A percentile compares a stretch with the other conserved stretches of the same genome.
phyloP scores from a whole-genome alignment of 1,139 yeast species.

The Debaryomycetaceae sp. region DNA sequence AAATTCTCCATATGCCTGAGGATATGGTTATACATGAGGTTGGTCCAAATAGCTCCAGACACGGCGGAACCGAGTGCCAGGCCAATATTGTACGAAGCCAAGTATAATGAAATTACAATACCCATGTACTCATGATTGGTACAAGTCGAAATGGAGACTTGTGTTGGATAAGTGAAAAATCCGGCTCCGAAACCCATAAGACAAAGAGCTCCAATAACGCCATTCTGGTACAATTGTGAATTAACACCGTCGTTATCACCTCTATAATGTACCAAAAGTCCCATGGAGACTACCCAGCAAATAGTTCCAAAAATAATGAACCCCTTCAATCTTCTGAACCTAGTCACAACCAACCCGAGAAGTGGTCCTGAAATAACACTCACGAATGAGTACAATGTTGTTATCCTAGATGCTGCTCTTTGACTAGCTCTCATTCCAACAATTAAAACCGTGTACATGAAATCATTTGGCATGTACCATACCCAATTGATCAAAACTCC shows the following conservation, averaged over 20 bases:
- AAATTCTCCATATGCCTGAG: slow-evolving; percentile 11
- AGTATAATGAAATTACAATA: slow-evolving; percentile 53
- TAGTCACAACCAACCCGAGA: slow-evolving; percentile 52
- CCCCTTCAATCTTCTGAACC: slow-evolving; percentile 52
- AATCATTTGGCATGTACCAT: slow-evolving; percentile 69
- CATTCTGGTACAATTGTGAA: slow-evolving; percentile 30
- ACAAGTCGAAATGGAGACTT: slow-evolving; percentile 59
- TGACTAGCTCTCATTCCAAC: slow-evolving; percentile 59
- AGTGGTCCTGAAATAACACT: slow-evolving; percentile 60
- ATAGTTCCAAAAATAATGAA: slow-evolving; percentile 56
- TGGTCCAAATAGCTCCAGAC: slow-evolving; percentile 67
- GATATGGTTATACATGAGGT: slow-evolving; percentile 13
- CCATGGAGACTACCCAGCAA: slow-evolving; percentile 57
- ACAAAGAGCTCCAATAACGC: slow-evolving; percentile 65
- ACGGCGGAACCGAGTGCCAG: slow-evolving; percentile 53
- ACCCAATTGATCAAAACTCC: slow-evolving; percentile 55
- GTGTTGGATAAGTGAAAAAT: slow-evolving; percentile 64
- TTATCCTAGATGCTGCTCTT: slow-evolving; percentile 63
- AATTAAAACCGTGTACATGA: slow-evolving; percentile 58
- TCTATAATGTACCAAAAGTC: slow-evolving; percentile 55
- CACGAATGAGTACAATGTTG: slow-evolving; percentile 61
- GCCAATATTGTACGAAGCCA: slow-evolving; percentile 57
- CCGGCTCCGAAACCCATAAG: slow-evolving; percentile 73
- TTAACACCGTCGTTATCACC: slow-evolving; percentile 45
- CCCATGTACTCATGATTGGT: slow-evolving; percentile 66